These are phyloP conservation scores for Vachellia pachyceras DNA, from an alignment of 306 rosid genomes.

Conservation along the genomic window DNA sequence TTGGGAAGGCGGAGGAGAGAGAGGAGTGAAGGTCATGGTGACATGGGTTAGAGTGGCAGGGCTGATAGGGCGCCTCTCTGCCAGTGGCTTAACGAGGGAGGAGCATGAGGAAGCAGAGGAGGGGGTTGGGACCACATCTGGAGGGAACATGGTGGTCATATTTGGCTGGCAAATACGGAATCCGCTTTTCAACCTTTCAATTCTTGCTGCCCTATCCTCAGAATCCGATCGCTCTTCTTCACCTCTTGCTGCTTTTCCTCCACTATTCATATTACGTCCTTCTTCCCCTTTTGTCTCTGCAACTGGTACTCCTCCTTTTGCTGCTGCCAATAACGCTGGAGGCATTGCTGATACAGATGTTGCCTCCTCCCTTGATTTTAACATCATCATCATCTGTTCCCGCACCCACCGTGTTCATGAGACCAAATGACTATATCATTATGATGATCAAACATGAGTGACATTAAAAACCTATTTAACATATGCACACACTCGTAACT, in stretches of 20 bases:
- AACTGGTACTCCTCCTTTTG: slow-evolving; percentile 28
- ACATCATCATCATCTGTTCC: slow-evolving; percentile 19
- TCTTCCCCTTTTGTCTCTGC: slow-evolving; percentile 24
- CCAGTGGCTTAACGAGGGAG: slow-evolving; percentile 71
- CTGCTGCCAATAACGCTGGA: slow-evolving; percentile 34
- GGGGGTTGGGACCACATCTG: slow-evolving; percentile 62
- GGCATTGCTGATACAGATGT: slow-evolving; percentile 52
- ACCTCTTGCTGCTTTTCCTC: slow-evolving; percentile 23
- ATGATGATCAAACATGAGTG: not conserved
- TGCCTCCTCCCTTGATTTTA: slow-evolving; percentile 49
- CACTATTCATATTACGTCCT: slow-evolving; percentile 28
- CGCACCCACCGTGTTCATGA: not conserved
- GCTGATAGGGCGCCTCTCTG: slow-evolving; percentile 69
- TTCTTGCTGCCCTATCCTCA: slow-evolving; percentile 72
- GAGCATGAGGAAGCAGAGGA: slow-evolving; percentile 69
- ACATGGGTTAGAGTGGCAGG: slow-evolving; percentile 45
- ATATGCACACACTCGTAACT: too few species aligned
- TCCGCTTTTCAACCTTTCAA: slow-evolving; percentile 77
- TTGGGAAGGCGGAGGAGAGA: slow-evolving; percentile 39
- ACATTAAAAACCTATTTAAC: not conserved
- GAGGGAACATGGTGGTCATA: slow-evolving; percentile 64
- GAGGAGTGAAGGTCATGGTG: slow-evolving; percentile 43
- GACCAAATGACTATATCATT: too few species aligned
- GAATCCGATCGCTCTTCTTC: not conserved
- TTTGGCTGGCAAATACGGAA: slow-evolving; percentile 81